Evolutionary conservation across 2,329 filamentous ascomycete genomes (phyloP), one percentile per base, ranked within the genome.

Genomic region (Epichloe brachyelytri): DNA sequence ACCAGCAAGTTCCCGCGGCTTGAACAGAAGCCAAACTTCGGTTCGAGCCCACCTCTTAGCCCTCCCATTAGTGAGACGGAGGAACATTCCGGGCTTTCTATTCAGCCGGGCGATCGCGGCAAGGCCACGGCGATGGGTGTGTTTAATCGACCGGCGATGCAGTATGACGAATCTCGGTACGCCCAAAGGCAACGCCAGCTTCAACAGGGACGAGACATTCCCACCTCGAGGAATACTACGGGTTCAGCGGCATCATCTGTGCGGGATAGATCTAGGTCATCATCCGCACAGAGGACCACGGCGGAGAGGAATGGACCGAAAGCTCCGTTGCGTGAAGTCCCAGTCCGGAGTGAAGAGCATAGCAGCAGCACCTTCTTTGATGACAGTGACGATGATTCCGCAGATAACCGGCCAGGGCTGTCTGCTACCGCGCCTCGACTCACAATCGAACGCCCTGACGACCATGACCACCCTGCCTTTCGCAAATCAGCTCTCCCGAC

Each of bases 91-190:
- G 65, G 77, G 1, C 73, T 94, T 14, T 67, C 83, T 8, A 76
- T 93, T 12, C 80, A 87, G 53, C 83, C 86, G 0, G 82, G 82
- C 55, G 90, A 95, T 58, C 74, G 80, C 45, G 88, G 86, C 48
- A 95, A 93, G 63, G 86, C 87, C 5, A 94, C 88, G 0, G 85
- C 87, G 1, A 68, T 74, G 60, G 73, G 73, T 19, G 68, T 77
- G 22, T 76, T 78, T 53, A 85, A 85, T 56, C 88, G 88, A 62
- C 86, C 89, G 1, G 69, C 72, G 2, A 79, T 84, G 48, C 78
- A 82, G 7, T 95, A 93, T 58, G 88, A 95, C 60, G 90, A 96
- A 61, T 80, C 84, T 19, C 86, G 88, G 60, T 96, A 88, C 60
- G 79, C 86, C 5, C 85, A 94, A 62, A 80, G 88, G 43, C 86